Evolutionary conservation across 495 filamentous ascomycete species (phyloP), one percentile per base, ranked within the genome.

Genomic region (Entonaema liquescens): DNA sequence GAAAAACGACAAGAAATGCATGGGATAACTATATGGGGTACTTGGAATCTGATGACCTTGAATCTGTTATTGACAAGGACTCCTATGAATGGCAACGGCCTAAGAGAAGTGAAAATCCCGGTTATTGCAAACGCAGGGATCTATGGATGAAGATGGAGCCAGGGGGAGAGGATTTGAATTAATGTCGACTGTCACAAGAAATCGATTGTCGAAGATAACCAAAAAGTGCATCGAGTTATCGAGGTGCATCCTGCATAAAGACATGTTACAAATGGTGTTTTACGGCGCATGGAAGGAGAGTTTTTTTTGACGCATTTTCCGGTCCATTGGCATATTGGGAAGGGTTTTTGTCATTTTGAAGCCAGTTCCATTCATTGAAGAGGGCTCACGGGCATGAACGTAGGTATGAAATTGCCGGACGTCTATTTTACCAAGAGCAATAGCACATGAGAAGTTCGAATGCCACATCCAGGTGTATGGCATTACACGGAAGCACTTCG

Each of bases 11-110:
- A 9, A 64, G 23, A 23, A 12, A 54, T 19, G 54, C 53, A 25
- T 77, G 72, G 67, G 40, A 71, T 42, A 26, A 12, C 13, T 69
- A 67, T 33, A 77, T 73, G 75, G 70, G 72, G 4, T 73, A 69
- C 40, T 47, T 17, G 25, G 12, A 55, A 0, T 6, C 5, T 36
- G 62, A 54, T 26, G 65, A 53, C 12, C 17, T 50, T 9, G 57
- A 68, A 21, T 12, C 54, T 13, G 23, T 49, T 15, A 23, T 29
- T 25, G 44, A 31, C 2, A 21, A n/a, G 8, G 13, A 7, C 15
- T 42, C 19, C 42, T 1, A 9, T n/a, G 17, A 40, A 50, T 23
- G 23, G 50, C 23, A 23, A 28, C 38, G 38, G 15, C 19, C 33
- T 11, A 21, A 1, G 8, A 38, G 6, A 42, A 19, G 15, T 23